Conservation (phyloP, 768 basidiomycete genomes). For the Boletus fagicola region DNA sequence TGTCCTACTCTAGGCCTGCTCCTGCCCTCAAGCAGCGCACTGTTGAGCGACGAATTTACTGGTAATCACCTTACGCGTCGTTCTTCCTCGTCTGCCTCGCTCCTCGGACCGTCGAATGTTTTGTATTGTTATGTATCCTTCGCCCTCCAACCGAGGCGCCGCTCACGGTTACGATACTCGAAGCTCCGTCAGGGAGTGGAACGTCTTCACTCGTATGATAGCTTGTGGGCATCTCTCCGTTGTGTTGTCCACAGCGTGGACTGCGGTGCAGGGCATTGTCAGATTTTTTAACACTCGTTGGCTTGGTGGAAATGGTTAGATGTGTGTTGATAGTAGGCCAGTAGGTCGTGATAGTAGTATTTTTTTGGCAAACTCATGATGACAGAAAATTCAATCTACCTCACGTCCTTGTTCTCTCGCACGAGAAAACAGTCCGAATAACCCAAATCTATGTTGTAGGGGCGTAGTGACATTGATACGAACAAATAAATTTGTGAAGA, state of each 20-base stretch:
- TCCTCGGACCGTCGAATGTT: slow-evolving; percentile 25
- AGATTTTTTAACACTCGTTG: slow-evolving; percentile 11
- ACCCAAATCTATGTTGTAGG: background rate
- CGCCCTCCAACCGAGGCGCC: background rate
- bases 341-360: slow-evolving; percentile 10
- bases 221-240: slow-evolving; percentile 11
- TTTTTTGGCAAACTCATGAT: slow-evolving; percentile 7
- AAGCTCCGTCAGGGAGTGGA: slow-evolving; percentile 50
- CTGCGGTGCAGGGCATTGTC: slow-evolving; percentile 21
- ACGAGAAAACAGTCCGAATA: background rate
- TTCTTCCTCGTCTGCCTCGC: background rate
- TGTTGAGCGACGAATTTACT: slow-evolving; percentile 74
- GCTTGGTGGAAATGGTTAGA: slow-evolving; percentile 12
- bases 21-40: slow-evolving; percentile 49
- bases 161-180: slow-evolving; percentile 43
- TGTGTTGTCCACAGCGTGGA: slow-evolving; percentile 14
- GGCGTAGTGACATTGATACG: background rate
- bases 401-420: background rate
- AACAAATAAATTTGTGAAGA: slow-evolving; percentile 1
- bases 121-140: slow-evolving; percentile 35
- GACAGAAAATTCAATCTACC: slow-evolving; percentile 9
- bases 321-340: slow-evolving; percentile 20
- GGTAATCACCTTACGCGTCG: slow-evolving; percentile 41
- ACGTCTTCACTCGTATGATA: slow-evolving; percentile 19
- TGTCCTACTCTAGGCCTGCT: slow-evolving; percentile 55